A percentile compares a stretch with the other conserved stretches of the same genome.
These are phyloP conservation scores for Candida maltosa DNA, from an alignment of 805 yeast genomes.

Conservation along the genomic window DNA sequence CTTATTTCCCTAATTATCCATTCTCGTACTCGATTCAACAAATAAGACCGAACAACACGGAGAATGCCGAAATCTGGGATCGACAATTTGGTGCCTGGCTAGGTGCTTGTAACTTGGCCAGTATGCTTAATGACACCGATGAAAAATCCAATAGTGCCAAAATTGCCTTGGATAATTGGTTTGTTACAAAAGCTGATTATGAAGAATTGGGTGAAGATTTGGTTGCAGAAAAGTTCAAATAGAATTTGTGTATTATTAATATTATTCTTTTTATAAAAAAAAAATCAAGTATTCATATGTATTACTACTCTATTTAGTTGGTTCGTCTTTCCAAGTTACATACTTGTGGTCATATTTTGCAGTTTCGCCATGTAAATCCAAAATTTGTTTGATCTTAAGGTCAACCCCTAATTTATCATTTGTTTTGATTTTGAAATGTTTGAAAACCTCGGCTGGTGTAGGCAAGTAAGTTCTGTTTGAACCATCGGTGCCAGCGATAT, in stretches of 20 bases:
- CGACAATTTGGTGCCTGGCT: conserved; percentile 63
- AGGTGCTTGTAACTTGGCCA: conserved; percentile 69
- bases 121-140: conserved; percentile 49
- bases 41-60: conserved; percentile 19
- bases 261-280: not conserved
- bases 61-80: conserved; percentile 42
- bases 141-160: conserved; percentile 23
- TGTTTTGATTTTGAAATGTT: conserved; percentile 53
- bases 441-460: conserved; percentile 63
- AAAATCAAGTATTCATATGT: not conserved
- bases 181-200: conserved; percentile 62
- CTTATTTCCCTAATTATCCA: conserved; percentile 46
- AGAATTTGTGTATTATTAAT: not conserved
- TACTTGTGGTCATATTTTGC: conserved; percentile 39
- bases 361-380: conserved; percentile 54
- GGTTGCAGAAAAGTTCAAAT: conserved; percentile 34
- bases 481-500: conserved; percentile 67
- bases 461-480: conserved; percentile 64
- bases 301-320: not conserved
- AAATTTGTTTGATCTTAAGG: conserved; percentile 55
- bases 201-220: conserved; percentile 56
- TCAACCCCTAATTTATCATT: conserved; percentile 57
- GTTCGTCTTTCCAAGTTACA: conserved; percentile 35
- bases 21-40: conserved; percentile 20
- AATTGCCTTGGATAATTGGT: conserved; percentile 46